These are phyloP conservation scores for Tetrahymena thermophila DNA, from an alignment of 73 alveolate genomes.

Conservation along the genomic window DNA sequence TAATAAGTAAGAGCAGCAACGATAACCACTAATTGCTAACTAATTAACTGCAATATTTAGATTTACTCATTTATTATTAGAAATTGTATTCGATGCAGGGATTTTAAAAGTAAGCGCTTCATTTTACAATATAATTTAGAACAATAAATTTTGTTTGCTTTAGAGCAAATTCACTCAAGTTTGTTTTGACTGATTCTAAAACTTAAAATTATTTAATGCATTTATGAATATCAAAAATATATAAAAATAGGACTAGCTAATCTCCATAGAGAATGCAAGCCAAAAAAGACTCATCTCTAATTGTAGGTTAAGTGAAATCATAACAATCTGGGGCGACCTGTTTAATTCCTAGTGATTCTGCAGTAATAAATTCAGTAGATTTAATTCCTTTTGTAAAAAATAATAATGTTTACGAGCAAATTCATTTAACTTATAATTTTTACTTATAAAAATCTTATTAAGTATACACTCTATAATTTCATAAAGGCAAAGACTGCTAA, in stretches of 20 bases:
- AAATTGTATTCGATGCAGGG: not conserved
- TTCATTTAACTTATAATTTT: not conserved
- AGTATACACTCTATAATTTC: not conserved
- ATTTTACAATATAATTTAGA: not conserved
- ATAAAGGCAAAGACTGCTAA: not conserved
- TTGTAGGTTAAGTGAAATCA: not conserved
- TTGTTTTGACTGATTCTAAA: not conserved
- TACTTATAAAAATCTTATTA: not conserved
- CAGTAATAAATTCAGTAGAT: not conserved
- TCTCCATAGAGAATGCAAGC: not conserved
- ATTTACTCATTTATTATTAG: not conserved
- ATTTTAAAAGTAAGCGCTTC: not conserved
- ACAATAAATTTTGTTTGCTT: not conserved
- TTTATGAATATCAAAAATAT: not conserved
- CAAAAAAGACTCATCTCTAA: not conserved
- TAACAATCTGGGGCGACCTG: not conserved
- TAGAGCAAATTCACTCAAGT: not conserved
- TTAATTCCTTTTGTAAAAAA: not conserved
- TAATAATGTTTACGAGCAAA: not conserved
- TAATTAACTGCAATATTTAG: not conserved
- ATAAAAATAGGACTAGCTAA: not conserved
- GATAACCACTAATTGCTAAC: too few species aligned
- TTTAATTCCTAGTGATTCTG: not conserved
- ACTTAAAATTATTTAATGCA: not conserved
- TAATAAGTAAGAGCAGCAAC: not conserved